Percentiles rank a stretch among this genome's conserved stretches.
Evolutionary conservation across 1,139 yeast genomes (phyloP).

Genomic region (Geotrichum macrosporum): DNA sequence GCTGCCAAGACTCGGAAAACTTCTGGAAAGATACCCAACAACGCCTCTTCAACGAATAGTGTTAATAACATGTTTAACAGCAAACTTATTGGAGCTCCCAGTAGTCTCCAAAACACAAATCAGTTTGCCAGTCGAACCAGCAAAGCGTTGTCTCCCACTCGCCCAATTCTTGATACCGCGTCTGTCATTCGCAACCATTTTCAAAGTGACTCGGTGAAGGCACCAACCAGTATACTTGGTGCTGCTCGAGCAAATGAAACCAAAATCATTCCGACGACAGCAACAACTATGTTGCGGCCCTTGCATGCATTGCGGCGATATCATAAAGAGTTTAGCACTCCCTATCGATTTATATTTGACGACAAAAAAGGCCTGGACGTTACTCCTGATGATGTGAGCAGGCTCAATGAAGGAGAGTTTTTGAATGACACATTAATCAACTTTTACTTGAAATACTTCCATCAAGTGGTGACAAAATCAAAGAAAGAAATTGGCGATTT

Average conservation of each 20-base stretch:
- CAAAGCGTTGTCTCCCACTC: not conserved
- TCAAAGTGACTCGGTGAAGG: no score
- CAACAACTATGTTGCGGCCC: not conserved
- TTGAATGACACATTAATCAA: constrained; percentile 43
- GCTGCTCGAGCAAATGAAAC: no score
- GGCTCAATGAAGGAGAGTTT: constrained; percentile 39
- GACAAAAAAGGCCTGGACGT: constrained; percentile 34
- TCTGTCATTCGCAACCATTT: not conserved
- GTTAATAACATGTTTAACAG: not conserved
- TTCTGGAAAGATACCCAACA: no score
- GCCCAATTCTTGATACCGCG: constrained; percentile 1
- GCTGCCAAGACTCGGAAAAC: no score
- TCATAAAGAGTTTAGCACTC: constrained; percentile 2
- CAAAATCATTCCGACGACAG: not conserved
- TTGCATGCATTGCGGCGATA: not conserved
- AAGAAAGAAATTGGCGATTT: constrained; percentile 29
- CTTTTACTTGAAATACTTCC: constrained; percentile 37
- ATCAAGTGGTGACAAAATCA: constrained; percentile 17
- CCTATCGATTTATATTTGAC: constrained; percentile 29
- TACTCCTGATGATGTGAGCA: constrained; percentile 34
- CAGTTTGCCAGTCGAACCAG: not conserved
- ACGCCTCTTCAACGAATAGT: not conserved
- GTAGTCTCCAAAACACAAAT: not conserved
- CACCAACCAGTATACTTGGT: no score
- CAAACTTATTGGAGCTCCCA: not conserved